Conservation (phyloP, 1,284 basidiomycete species). For the Phellinidium pouzarii region DNA sequence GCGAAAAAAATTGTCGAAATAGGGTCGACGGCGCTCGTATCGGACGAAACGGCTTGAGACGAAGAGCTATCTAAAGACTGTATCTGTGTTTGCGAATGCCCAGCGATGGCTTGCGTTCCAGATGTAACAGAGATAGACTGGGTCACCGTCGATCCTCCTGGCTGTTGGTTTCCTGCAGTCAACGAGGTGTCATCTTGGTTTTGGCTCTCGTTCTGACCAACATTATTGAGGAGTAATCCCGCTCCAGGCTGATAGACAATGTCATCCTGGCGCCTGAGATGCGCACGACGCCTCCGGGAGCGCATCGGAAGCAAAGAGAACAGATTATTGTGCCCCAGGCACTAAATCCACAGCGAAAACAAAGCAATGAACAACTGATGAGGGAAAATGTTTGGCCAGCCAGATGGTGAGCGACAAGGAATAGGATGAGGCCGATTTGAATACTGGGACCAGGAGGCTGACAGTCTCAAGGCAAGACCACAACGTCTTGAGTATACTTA, state of each 20-base stretch:
- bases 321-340: slow-evolving; percentile 10
- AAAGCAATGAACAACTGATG: neutral
- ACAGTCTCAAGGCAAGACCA: neutral
- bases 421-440: neutral
- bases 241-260: slow-evolving; percentile 9
- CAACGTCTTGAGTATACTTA: too few species aligned
- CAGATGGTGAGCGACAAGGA: neutral
- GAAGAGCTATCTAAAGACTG: neutral
- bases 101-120: neutral
- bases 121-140: neutral
- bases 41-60: neutral
- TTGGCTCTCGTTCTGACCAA: neutral
- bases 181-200: neutral
- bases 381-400: neutral
- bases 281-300: slow-evolving; percentile 3
- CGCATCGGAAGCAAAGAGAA: slow-evolving; percentile 3
- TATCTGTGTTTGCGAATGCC: neutral
- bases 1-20: slow-evolving; percentile 1
- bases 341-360: neutral
- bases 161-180: neutral
- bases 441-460: neutral
- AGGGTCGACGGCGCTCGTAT: neutral
- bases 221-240: neutral
- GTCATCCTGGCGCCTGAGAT: slow-evolving; percentile 7
- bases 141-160: neutral